These are phyloP conservation scores for Backusella liffmaniae DNA, from an alignment of 192 early-diverging fungal species.

Conservation along the genomic window DNA sequence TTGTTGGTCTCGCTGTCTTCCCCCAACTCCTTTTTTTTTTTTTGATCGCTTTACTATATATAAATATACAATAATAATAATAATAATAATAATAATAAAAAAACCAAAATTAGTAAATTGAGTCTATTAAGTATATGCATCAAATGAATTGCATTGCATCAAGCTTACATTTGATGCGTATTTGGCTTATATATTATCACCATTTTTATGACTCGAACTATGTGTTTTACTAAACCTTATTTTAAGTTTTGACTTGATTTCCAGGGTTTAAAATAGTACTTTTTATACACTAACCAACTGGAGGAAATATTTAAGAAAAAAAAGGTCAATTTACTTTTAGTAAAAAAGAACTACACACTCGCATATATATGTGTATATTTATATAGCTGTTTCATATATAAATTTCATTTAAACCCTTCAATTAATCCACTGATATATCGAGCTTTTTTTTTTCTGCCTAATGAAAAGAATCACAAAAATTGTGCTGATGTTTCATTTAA, in stretches of 20 bases:
- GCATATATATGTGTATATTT: background rate
- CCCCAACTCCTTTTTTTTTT: background rate
- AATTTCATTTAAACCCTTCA: background rate
- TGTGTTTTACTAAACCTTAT: background rate
- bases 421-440: background rate
- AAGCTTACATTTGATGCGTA: background rate
- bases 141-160: background rate
- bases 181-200: background rate
- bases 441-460: background rate
- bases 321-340: background rate
- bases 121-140: background rate
- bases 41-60: constrained; percentile 4
- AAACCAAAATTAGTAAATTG: background rate
- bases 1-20: background rate
- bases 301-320: background rate
- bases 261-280: background rate
- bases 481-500: background rate
- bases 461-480: background rate
- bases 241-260: background rate
- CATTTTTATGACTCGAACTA: background rate
- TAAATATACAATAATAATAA: background rate
- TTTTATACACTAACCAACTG: background rate
- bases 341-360: background rate
- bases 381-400: background rate
- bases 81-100: background rate